These are phyloP conservation scores for Penicillium sp. DNA, from an alignment of 2,329 filamentous ascomycete species.

Conservation along the genomic window DNA sequence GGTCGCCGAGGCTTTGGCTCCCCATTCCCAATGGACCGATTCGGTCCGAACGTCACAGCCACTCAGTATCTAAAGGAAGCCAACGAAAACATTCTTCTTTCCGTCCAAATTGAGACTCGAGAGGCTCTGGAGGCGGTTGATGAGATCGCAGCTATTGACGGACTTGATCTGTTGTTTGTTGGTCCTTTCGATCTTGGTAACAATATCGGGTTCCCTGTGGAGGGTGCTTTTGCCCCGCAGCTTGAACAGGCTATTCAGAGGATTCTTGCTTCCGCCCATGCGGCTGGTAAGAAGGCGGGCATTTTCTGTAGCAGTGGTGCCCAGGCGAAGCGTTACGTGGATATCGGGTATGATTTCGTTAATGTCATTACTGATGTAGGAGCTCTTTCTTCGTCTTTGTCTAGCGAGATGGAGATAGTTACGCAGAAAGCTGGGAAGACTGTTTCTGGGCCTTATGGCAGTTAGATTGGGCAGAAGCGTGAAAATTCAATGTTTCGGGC, in stretches of 20 bases:
- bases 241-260: background rate
- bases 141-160: background rate
- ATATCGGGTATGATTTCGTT: background rate
- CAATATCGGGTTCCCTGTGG: background rate
- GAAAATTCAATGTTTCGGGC: background rate
- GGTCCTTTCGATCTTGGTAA: background rate
- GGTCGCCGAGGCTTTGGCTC: background rate
- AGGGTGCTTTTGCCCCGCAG: background rate
- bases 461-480: background rate
- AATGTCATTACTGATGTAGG: slow-evolving; percentile 1
- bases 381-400: background rate
- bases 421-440: background rate
- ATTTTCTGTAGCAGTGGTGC: background rate
- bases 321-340: background rate
- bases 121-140: background rate
- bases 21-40: background rate
- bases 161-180: background rate
- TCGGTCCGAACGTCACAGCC: background rate
- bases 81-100: background rate
- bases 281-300: background rate
- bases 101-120: background rate
- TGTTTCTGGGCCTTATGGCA: slow-evolving; percentile 1
- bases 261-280: background rate
- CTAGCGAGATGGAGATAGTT: background rate
- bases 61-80: background rate